Conservation (phyloP, 2,329 filamentous ascomycete genomes). For the Claviceps monticola region DNA sequence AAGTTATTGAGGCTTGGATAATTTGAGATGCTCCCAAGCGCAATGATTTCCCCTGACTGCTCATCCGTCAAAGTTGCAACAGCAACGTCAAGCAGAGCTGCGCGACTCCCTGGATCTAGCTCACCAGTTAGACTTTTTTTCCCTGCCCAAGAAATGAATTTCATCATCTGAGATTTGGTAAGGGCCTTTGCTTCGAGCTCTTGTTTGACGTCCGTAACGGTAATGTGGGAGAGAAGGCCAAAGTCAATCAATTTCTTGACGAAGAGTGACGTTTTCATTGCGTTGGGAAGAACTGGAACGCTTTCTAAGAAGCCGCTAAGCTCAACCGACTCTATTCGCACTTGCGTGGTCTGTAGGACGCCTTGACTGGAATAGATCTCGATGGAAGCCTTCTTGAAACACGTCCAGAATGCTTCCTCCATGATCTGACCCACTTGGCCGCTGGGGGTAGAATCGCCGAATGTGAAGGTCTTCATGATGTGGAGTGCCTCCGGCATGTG, state of each 20-base stretch:
- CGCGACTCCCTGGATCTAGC: conserved; percentile 53
- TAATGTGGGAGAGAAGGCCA: conserved; percentile 77
- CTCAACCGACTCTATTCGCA: conserved; percentile 60
- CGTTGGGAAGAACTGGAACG: conserved; percentile 73
- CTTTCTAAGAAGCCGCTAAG: conserved; percentile 65
- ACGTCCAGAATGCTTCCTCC: conserved; percentile 93
- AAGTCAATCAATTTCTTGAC: conserved; percentile 70
- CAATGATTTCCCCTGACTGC: conserved; percentile 56
- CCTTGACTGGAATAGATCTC: conserved; percentile 83
- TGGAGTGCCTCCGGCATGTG: conserved; percentile 71
- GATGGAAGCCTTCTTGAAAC: conserved; percentile 66
- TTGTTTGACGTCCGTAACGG: conserved; percentile 68
- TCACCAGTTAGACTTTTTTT: conserved; percentile 58
- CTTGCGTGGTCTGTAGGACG: conserved; percentile 68
- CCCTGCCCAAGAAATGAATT: conserved; percentile 76
- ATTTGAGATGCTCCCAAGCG: conserved; percentile 59
- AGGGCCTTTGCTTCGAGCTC: conserved; percentile 76
- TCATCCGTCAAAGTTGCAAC: conserved; percentile 55
- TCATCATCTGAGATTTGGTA: conserved; percentile 59
- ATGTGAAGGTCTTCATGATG: conserved; percentile 75
- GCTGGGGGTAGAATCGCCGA: conserved; percentile 80
- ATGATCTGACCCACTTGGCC: conserved; percentile 71
- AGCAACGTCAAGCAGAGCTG: conserved; percentile 63
- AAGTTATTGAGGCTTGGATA: conserved; percentile 70
- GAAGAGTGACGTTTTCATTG: conserved; percentile 60